phyloP scores from a whole-genome alignment of 2,329 filamentous ascomycete species.

The Penicillium sp. region DNA sequence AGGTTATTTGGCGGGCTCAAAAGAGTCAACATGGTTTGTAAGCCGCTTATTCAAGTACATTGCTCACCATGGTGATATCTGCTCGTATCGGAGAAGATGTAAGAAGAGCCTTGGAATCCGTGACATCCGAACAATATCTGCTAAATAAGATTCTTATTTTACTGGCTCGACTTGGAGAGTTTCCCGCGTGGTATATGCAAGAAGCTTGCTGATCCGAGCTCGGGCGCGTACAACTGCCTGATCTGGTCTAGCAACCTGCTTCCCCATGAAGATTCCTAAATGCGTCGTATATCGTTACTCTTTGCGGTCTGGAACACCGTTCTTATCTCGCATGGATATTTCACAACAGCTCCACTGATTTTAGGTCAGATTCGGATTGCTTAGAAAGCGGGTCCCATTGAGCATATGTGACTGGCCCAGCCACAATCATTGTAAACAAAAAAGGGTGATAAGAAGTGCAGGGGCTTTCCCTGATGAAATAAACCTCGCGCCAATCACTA shows the following conservation, averaged over 20 bases:
- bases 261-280: background rate
- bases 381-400: background rate
- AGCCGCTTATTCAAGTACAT: too few species aligned
- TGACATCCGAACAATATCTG: too few species aligned
- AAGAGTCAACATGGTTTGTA: too few species aligned
- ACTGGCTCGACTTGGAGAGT: too few species aligned
- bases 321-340: background rate
- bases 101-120: too few species aligned
- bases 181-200: background rate
- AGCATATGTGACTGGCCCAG: background rate
- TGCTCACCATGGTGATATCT: too few species aligned
- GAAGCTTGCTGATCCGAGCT: conserved; percentile 5
- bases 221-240: background rate
- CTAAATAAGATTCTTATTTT: too few species aligned
- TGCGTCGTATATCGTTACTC: background rate
- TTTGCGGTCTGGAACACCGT: background rate
- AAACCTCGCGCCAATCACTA: background rate
- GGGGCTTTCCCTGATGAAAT: background rate
- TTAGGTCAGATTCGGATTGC: background rate
- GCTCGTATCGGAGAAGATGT: too few species aligned
- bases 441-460: background rate
- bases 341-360: background rate
- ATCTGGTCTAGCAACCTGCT: background rate
- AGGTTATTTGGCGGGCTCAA: too few species aligned
- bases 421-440: background rate